These are phyloP conservation scores for Elongisporangium prolatum DNA, from an alignment of 352 stramenopile genomes.

Conservation along the genomic window DNA sequence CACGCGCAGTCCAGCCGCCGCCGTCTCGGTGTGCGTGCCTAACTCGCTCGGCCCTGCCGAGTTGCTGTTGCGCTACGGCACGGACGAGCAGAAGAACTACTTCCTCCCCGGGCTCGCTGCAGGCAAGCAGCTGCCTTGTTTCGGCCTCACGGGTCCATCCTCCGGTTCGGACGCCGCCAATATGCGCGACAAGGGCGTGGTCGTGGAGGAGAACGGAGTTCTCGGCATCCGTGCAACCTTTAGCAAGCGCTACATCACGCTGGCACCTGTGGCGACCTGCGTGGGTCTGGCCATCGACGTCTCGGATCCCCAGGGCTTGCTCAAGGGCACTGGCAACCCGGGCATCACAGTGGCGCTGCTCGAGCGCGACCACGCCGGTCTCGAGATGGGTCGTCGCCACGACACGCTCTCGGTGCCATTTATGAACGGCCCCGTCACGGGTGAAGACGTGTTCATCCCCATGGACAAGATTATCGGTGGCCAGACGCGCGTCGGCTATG, in stretches of 20 bases:
- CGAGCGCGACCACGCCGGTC: slow-evolving; percentile 92
- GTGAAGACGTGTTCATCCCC: slow-evolving; percentile 97
- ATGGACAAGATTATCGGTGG: slow-evolving; percentile 97
- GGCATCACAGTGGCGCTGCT: slow-evolving; percentile 97
- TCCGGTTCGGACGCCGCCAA: slow-evolving; percentile 94
- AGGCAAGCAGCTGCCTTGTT: slow-evolving; percentile 96
- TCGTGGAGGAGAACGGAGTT: slow-evolving; percentile 93
- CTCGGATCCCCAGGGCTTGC: slow-evolving; percentile 92
- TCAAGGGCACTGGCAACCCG: slow-evolving; percentile 91
- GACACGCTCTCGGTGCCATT: slow-evolving; percentile 95
- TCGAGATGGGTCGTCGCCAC: slow-evolving; percentile 95
- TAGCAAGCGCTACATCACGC: slow-evolving; percentile 99
- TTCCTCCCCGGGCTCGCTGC: slow-evolving; percentile 92
- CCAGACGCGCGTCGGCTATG: slow-evolving; percentile 94
- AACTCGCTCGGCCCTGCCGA: slow-evolving; percentile 97
- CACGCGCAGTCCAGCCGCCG: slow-evolving; percentile 87
- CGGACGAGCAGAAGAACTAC: slow-evolving; percentile 94
- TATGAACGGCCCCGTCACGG: slow-evolving; percentile 97
- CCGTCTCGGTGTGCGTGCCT: slow-evolving; percentile 94
- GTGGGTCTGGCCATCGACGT: slow-evolving; percentile 97
- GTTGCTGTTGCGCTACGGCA: slow-evolving; percentile 94
- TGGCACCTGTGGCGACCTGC: slow-evolving; percentile 95
- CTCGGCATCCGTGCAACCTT: slow-evolving; percentile 95
- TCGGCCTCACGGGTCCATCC: slow-evolving; percentile 94
- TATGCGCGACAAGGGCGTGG: slow-evolving; percentile 93